phyloP scores from a whole-genome alignment of 495 filamentous ascomycete species.

The Aspergillus panamensis region DNA sequence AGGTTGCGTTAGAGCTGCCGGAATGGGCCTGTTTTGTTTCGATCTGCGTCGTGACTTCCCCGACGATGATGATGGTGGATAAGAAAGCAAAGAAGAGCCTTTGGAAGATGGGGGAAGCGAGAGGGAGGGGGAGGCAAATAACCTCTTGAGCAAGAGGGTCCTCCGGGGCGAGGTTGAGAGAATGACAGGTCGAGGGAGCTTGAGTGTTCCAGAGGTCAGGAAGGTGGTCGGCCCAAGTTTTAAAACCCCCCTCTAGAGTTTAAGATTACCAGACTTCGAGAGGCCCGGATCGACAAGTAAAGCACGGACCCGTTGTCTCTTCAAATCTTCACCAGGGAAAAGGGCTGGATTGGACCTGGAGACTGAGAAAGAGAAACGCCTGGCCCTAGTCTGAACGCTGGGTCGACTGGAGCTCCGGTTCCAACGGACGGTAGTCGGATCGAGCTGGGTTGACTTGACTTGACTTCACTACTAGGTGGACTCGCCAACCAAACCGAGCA shows the following conservation, averaged over 20 bases:
- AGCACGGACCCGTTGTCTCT: constrained; percentile 36
- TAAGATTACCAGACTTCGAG: constrained; percentile 26
- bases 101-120: neutral
- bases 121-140: constrained; percentile 23
- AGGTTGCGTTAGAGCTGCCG: neutral
- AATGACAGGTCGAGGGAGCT: constrained; percentile 26
- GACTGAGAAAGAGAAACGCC: constrained; percentile 24
- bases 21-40: neutral
- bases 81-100: no score
- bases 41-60: neutral
- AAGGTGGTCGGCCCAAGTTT: constrained; percentile 34
- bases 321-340: constrained; percentile 24
- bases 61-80: no score
- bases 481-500: constrained; percentile 21
- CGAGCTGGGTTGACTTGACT: constrained; percentile 5
- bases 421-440: constrained; percentile 33
- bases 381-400: constrained; percentile 14
- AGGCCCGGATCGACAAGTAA: constrained; percentile 33
- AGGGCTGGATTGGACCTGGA: constrained; percentile 30
- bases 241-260: constrained; percentile 26
- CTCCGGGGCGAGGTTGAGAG: constrained; percentile 17
- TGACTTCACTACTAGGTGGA: constrained; percentile 1
- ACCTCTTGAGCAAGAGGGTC: constrained; percentile 14
- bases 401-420: constrained; percentile 28
- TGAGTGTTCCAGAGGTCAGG: constrained; percentile 26